phyloP scores from a whole-genome alignment of 208 protist genomes.

The Wallacemonas rigidus region DNA sequence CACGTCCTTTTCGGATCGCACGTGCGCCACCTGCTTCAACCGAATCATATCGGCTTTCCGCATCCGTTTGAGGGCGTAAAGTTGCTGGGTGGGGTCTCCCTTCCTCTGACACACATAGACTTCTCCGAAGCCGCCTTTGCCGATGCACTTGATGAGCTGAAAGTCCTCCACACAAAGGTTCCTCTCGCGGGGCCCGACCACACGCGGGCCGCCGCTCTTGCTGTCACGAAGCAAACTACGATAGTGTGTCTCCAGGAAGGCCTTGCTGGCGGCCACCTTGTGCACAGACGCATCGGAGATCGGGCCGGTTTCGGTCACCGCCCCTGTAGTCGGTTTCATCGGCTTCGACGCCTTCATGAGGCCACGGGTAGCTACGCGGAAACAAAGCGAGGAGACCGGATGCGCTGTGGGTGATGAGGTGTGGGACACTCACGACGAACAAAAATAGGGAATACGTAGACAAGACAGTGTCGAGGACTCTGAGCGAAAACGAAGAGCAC shows the following conservation, averaged over 20 bases:
- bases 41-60: slow-evolving; percentile 93
- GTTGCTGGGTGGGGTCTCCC: slow-evolving; percentile 54
- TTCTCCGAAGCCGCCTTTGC: slow-evolving; percentile 90
- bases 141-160: slow-evolving; percentile 88
- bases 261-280: slow-evolving; percentile 86
- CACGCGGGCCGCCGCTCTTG: slow-evolving; percentile 47
- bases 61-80: slow-evolving; percentile 92
- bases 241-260: slow-evolving; percentile 87
- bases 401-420: slow-evolving; percentile 8
- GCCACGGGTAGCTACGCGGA: background rate
- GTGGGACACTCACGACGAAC: background rate
- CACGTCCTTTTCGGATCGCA: slow-evolving; percentile 91
- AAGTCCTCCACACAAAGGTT: slow-evolving; percentile 82
- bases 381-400: slow-evolving; percentile 1
- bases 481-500: no score
- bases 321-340: slow-evolving; percentile 11
- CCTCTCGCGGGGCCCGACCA: slow-evolving; percentile 68
- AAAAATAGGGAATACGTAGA: background rate
- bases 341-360: slow-evolving; percentile 5
- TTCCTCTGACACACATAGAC: slow-evolving; percentile 88
- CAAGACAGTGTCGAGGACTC: background rate
- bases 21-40: slow-evolving; percentile 88
- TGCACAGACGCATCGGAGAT: slow-evolving; percentile 83
- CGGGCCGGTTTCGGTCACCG: slow-evolving; percentile 44
- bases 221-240: slow-evolving; percentile 64